A percentile compares a stretch with the other conserved stretches of the same genome.
These are phyloP conservation scores for Schwanniomyces occidentalis DNA, from an alignment of 805 yeast genomes.

Conservation along the genomic window DNA sequence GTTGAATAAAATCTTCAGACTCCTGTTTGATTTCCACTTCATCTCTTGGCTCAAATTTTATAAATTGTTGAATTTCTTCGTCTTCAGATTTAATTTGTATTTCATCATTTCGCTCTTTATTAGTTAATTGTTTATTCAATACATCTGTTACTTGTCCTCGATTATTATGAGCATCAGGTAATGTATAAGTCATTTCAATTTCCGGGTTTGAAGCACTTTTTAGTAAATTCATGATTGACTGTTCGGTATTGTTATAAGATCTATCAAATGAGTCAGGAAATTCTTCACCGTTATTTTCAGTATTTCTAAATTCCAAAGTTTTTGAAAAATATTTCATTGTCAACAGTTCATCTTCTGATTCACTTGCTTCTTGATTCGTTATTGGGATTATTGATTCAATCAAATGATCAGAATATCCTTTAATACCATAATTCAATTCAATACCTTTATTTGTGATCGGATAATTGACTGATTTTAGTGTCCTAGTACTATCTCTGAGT, in stretches of 20 bases:
- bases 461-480: conserved; percentile 21
- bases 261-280: conserved; percentile 34
- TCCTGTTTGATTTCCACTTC: background rate
- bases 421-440: conserved; percentile 42
- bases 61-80: background rate
- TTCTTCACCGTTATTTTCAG: conserved; percentile 8
- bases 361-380: conserved; percentile 9
- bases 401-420: conserved; percentile 40
- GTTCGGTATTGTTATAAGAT: conserved; percentile 36
- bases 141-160: no score
- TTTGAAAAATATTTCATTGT: no score
- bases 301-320: background rate
- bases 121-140: no score
- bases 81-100: background rate
- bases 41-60: background rate
- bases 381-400: conserved; percentile 34
- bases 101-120: background rate
- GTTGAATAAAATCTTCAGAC: background rate
- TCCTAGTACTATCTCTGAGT: conserved; percentile 28
- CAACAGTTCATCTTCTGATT: conserved; percentile 11
- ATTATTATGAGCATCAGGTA: no score
- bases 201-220: no score
- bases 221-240: conserved; percentile 41
- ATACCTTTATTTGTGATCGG: conserved; percentile 25
- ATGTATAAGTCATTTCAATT: no score